These are phyloP conservation scores for Diaporthe sp. DNA, from an alignment of 2,329 filamentous ascomycete genomes.

Conservation along the genomic window DNA sequence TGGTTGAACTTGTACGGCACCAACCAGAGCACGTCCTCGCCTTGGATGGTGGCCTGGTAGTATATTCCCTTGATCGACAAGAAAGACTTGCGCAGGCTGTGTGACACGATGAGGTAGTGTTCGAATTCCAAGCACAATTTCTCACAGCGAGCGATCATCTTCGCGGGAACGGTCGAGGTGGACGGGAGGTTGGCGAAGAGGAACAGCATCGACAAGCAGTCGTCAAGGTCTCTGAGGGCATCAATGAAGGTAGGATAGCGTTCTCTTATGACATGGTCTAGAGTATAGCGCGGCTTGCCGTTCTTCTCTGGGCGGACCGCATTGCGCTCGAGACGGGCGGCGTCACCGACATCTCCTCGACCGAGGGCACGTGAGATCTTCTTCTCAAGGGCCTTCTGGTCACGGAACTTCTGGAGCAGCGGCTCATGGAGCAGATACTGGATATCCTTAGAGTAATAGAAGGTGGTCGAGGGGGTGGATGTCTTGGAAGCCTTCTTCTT, in stretches of 20 bases:
- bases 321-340: conserved; percentile 87
- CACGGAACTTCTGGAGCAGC: conserved; percentile 92
- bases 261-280: conserved; percentile 98
- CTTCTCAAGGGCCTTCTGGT: conserved; percentile 96
- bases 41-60: conserved; percentile 97
- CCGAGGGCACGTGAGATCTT: conserved; percentile 96
- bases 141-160: conserved; percentile 96
- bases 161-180: conserved; percentile 88
- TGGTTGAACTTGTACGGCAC: conserved; percentile 99
- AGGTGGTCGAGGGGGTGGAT: conserved; percentile 91
- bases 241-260: conserved; percentile 98
- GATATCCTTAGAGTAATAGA: conserved; percentile 94
- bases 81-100: conserved; percentile 95
- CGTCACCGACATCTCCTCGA: conserved; percentile 90
- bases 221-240: conserved; percentile 93
- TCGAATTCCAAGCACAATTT: conserved; percentile 95
- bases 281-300: conserved; percentile 87
- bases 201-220: conserved; percentile 97
- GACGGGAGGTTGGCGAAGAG: conserved; percentile 97
- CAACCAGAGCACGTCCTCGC: conserved; percentile 96
- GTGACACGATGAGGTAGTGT: conserved; percentile 94
- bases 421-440: conserved; percentile 98
- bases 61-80: conserved; percentile 99
- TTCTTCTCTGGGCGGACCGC: conserved; percentile 91
- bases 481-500: conserved; percentile 97